Percentiles rank a stretch among this genome's conserved stretches.
Conservation (phyloP, 1,284 basidiomycete genomes). For the Cryptococcus jaspeensis region DNA sequence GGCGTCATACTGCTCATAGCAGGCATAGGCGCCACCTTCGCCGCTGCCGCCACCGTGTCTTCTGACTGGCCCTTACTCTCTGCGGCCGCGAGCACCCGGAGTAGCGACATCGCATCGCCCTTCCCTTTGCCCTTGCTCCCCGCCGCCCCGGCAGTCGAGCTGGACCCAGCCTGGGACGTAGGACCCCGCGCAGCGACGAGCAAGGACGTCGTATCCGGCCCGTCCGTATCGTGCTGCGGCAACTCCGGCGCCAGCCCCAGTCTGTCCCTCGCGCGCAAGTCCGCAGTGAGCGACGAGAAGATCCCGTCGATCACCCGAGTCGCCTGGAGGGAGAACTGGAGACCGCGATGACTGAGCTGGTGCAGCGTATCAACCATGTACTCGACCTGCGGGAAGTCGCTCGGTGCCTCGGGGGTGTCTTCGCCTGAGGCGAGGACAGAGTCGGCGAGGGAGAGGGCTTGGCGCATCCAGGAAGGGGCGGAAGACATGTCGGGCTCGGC, state of each 20-base stretch:
- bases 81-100: slow-evolving; percentile 42
- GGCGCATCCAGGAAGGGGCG: slow-evolving; percentile 36
- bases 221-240: slow-evolving; percentile 24
- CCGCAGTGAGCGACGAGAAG: slow-evolving; percentile 45
- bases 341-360: slow-evolving; percentile 43
- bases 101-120: slow-evolving; percentile 42
- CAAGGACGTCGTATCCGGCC: slow-evolving; percentile 28
- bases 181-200: slow-evolving; percentile 21
- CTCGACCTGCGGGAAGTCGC: slow-evolving; percentile 47
- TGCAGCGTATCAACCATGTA: slow-evolving; percentile 49
- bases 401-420: slow-evolving; percentile 23
- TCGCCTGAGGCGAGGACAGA: slow-evolving; percentile 32
- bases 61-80: slow-evolving; percentile 34
- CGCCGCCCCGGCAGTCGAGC: background rate
- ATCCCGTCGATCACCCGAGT: slow-evolving; percentile 50
- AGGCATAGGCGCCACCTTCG: slow-evolving; percentile 25
- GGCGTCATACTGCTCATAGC: slow-evolving; percentile 13
- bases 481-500: slow-evolving; percentile 27
- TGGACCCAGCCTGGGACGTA: background rate
- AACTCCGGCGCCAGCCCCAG: slow-evolving; percentile 12
- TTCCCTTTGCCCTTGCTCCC: slow-evolving; percentile 6
- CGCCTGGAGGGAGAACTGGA: slow-evolving; percentile 46
- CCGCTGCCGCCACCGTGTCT: slow-evolving; percentile 37
- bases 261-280: slow-evolving; percentile 40
- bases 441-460: slow-evolving; percentile 36